Percentiles rank a stretch among this genome's conserved stretches.
Conservation (phyloP, 768 basidiomycete genomes). For the Suillus sp. region DNA sequence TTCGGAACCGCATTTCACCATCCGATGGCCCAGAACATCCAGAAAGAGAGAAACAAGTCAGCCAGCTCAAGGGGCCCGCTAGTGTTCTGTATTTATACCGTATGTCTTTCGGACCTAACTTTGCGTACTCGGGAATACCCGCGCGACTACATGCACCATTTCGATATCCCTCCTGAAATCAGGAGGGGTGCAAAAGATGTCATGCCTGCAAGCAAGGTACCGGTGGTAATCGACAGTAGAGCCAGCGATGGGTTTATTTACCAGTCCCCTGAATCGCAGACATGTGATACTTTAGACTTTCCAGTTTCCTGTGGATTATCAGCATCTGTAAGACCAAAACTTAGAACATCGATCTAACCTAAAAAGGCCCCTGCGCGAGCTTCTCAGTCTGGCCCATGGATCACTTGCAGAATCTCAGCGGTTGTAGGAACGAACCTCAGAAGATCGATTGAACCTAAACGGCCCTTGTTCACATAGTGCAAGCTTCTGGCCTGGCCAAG, state of each 20-base stretch:
- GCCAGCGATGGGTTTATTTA: background rate
- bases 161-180: background rate
- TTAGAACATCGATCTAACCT: background rate
- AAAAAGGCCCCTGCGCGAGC: background rate
- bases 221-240: background rate
- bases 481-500: background rate
- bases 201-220: background rate
- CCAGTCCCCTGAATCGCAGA: background rate
- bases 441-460: background rate
- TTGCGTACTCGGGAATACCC: background rate
- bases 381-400: background rate
- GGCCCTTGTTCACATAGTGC: no score
- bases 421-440: background rate
- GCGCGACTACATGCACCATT: background rate
- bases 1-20: background rate
- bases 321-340: background rate
- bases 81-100: conserved; percentile 1
- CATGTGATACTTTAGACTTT: conserved; percentile 3
- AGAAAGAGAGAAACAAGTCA: background rate
- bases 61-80: background rate
- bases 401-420: background rate
- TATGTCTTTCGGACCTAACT: background rate
- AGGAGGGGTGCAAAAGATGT: background rate
- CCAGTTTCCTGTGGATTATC: background rate
- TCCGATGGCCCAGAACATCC: background rate